Conservation (phyloP, 1,284 basidiomycete species). For the Xerocomus amazonicus region DNA sequence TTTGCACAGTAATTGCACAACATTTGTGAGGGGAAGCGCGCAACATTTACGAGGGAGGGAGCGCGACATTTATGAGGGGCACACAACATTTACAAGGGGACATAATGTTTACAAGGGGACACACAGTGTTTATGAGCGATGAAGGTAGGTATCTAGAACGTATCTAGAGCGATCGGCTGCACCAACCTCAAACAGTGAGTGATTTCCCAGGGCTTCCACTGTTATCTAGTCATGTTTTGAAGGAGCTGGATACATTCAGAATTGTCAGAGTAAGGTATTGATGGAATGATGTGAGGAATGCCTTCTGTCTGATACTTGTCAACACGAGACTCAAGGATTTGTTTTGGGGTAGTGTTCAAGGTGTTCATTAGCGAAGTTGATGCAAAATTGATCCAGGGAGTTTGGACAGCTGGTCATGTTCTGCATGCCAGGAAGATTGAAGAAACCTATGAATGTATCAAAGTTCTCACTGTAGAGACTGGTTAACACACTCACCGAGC, state of each 20-base stretch:
- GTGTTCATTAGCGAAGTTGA: conserved; percentile 95
- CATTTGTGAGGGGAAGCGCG: no score
- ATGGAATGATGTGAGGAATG: conserved; percentile 66
- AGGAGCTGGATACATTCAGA: conserved; percentile 85
- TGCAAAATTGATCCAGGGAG: conserved; percentile 92
- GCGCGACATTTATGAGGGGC: no score
- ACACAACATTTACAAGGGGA: no score
- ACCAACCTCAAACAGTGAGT: conserved; percentile 84
- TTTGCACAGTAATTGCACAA: no score
- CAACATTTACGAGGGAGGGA: no score
- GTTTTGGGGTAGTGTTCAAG: conserved; percentile 77
- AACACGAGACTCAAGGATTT: conserved; percentile 73
- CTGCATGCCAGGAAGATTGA: conserved; percentile 94
- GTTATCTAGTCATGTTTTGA: conserved; percentile 89
- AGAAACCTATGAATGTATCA: conserved; percentile 87
- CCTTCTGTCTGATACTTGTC: conserved; percentile 85
- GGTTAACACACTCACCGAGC: conserved; percentile 96
- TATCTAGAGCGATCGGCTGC: conserved; percentile 73
- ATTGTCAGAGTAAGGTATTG: conserved; percentile 88
- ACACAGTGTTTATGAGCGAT: no score
- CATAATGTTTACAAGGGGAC: no score
- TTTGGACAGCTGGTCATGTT: conserved; percentile 83
- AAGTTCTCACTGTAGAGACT: conserved; percentile 92
- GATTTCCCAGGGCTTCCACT: conserved; percentile 95
- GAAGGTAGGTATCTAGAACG: no score